These are phyloP conservation scores for Paracoccidioides brasiliensis DNA, from an alignment of 2,329 filamentous ascomycete species.

Conservation along the genomic window DNA sequence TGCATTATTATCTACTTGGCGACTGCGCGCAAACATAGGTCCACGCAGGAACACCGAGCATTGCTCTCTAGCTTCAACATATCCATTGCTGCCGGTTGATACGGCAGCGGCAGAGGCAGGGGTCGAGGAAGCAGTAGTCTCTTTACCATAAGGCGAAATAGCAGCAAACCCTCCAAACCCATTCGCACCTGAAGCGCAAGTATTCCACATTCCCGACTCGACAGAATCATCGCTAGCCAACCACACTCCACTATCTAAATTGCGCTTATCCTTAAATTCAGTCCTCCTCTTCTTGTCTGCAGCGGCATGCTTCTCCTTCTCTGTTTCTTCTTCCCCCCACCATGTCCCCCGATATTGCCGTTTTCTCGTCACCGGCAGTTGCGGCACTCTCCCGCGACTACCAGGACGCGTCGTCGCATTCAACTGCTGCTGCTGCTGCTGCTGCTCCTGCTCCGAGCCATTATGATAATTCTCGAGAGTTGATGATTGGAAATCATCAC, in stretches of 20 bases:
- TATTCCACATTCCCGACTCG: background rate
- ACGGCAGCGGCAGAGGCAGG: background rate
- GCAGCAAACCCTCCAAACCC: background rate
- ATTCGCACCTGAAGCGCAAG: background rate
- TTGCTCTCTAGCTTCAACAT: background rate
- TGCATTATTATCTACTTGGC: background rate
- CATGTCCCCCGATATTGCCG: constrained; percentile 33
- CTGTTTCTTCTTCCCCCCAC: constrained; percentile 31
- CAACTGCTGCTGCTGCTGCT: constrained; percentile 13
- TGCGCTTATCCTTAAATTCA: constrained; percentile 32
- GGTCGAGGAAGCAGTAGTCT: background rate
- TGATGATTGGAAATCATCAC: constrained; percentile 34
- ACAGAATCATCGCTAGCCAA: constrained; percentile 33
- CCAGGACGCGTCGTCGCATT: constrained; percentile 12
- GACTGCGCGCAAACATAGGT: background rate
- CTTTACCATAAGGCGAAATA: background rate
- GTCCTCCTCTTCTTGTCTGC: constrained; percentile 24
- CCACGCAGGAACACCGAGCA: background rate
- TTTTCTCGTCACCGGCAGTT: constrained; percentile 18
- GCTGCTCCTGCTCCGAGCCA: constrained; percentile 5
- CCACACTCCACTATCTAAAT: constrained; percentile 36
- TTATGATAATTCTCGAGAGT: constrained; percentile 31
- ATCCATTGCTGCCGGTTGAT: background rate
- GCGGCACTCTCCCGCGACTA: constrained; percentile 3
- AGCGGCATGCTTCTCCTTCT: constrained; percentile 12